Evolutionary conservation across 2,329 filamentous ascomycete genomes (phyloP).

Genomic region (Exserohilum rostratum): DNA sequence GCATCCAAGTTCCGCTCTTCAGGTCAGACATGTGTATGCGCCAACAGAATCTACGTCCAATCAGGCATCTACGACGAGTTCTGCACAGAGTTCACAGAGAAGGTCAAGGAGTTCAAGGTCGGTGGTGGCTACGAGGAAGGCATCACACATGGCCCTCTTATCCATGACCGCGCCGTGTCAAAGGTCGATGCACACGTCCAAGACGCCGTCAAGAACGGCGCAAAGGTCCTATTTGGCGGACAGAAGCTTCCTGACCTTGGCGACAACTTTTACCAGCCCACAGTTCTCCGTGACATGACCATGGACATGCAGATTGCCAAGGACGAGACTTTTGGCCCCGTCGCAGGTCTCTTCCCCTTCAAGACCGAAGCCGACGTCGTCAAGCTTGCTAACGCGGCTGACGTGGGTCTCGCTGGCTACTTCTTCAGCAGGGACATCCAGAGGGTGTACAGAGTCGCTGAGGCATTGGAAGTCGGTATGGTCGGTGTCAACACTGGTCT

Average conservation of each 20-base stretch:
- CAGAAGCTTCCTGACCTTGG: slow-evolving; percentile 76
- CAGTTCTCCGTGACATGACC: slow-evolving; percentile 86
- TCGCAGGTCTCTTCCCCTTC: slow-evolving; percentile 89
- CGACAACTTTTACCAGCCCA: slow-evolving; percentile 86
- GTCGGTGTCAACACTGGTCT: slow-evolving; percentile 67
- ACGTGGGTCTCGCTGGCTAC: slow-evolving; percentile 91
- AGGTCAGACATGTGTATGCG: slow-evolving; percentile 88
- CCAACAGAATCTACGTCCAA: slow-evolving; percentile 82
- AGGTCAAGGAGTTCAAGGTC: slow-evolving; percentile 76
- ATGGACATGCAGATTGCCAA: slow-evolving; percentile 80
- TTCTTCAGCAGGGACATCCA: slow-evolving; percentile 76
- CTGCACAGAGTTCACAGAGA: slow-evolving; percentile 69
- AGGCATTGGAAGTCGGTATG: slow-evolving; percentile 82
- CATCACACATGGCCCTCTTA: slow-evolving; percentile 80
- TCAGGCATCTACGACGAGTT: slow-evolving; percentile 79
- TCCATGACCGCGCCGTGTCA: slow-evolving; percentile 74
- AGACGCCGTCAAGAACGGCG: slow-evolving; percentile 42
- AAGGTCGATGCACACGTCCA: slow-evolving; percentile 48
- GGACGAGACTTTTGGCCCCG: slow-evolving; percentile 95
- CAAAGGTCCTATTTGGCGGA: slow-evolving; percentile 57
- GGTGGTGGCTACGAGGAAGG: slow-evolving; percentile 74
- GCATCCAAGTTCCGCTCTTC: slow-evolving; percentile 91
- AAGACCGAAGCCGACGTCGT: slow-evolving; percentile 89
- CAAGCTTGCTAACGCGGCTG: slow-evolving; percentile 76
- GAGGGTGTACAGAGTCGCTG: slow-evolving; percentile 65